These are phyloP conservation scores for Rhizoctonia solani DNA, from an alignment of 1,284 basidiomycete species.

Conservation along the genomic window DNA sequence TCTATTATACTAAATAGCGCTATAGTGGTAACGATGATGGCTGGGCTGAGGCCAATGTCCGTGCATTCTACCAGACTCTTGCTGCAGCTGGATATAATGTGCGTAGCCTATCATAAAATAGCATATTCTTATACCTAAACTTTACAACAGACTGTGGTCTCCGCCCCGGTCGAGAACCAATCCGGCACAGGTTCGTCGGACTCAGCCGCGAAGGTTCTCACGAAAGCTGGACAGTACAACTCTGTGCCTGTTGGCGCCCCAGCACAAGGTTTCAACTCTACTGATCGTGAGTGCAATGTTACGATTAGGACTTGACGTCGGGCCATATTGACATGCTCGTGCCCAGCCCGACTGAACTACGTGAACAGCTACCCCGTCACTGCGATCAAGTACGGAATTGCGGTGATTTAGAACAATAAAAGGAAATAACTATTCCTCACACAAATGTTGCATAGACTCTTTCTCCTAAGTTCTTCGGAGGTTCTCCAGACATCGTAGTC, in stretches of 20 bases:
- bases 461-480: slow-evolving; percentile 51
- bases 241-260: slow-evolving; percentile 52
- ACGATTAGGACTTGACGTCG: too few species aligned
- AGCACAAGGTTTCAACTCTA: slow-evolving; percentile 51
- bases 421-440: slow-evolving; percentile 36
- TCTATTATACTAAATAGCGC: neutral
- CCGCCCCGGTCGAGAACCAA: slow-evolving; percentile 51
- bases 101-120: slow-evolving; percentile 33
- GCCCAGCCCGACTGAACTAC: slow-evolving; percentile 37
- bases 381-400: slow-evolving; percentile 34
- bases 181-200: slow-evolving; percentile 52
- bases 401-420: too few species aligned
- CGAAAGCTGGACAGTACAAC: slow-evolving; percentile 50
- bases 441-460: slow-evolving; percentile 55
- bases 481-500: slow-evolving; percentile 53
- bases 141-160: too few species aligned
- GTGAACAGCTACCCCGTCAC: slow-evolving; percentile 48
- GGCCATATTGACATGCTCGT: too few species aligned
- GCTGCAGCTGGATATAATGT: slow-evolving; percentile 51
- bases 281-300: slow-evolving; percentile 51
- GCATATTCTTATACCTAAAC: too few species aligned
- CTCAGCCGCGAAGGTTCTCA: slow-evolving; percentile 43
- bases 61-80: slow-evolving; percentile 52
- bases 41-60: slow-evolving; percentile 57
- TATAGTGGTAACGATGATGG: slow-evolving; percentile 41